A percentile compares a stretch with the other conserved stretches of the same genome.
Evolutionary conservation across 257 asterid genomes (phyloP).

Genomic region (Gynochthodes officinalis): DNA sequence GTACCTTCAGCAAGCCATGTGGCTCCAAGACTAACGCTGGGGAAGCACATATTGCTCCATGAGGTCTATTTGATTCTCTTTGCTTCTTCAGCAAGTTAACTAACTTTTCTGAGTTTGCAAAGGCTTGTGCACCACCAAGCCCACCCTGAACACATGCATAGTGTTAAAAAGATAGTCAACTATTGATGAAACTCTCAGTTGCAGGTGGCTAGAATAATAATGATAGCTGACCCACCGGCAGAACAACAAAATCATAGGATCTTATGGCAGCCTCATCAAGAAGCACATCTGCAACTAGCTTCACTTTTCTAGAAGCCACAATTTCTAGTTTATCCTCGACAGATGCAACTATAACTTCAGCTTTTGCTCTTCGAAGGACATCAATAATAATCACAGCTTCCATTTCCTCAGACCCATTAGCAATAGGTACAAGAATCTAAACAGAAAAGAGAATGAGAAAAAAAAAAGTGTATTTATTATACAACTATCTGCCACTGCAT

Average conservation of each 20-base stretch:
- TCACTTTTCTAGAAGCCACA: slow-evolving; percentile 87
- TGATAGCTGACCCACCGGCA: slow-evolving; percentile 58
- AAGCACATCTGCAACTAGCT: slow-evolving; percentile 77
- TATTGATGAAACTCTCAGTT: not conserved
- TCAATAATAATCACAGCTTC: slow-evolving; percentile 87
- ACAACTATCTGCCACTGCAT: not conserved
- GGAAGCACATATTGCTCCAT: slow-evolving; percentile 96
- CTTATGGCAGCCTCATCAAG: slow-evolving; percentile 60
- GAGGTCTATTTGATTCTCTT: slow-evolving; percentile 53
- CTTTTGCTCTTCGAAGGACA: slow-evolving; percentile 86
- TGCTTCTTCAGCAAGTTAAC: slow-evolving; percentile 77
- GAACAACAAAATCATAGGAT: slow-evolving; percentile 73
- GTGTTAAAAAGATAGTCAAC: not conserved
- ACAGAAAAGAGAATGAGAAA: slow-evolving; percentile 8
- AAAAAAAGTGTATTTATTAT: not conserved
- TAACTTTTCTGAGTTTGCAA: slow-evolving; percentile 68
- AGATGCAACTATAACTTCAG: slow-evolving; percentile 85
- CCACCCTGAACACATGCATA: slow-evolving; percentile 59
- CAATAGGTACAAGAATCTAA: slow-evolving; percentile 97
- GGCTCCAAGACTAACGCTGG: slow-evolving; percentile 90
- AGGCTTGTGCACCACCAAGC: slow-evolving; percentile 92
- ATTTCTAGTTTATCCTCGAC: slow-evolving; percentile 68
- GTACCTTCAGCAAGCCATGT: slow-evolving; percentile 85
- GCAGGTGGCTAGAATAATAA: not conserved
- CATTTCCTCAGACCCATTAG: slow-evolving; percentile 95